phyloP scores from a whole-genome alignment of 192 early-diverging fungal genomes.

The Gamsiella multidivaricata region DNA sequence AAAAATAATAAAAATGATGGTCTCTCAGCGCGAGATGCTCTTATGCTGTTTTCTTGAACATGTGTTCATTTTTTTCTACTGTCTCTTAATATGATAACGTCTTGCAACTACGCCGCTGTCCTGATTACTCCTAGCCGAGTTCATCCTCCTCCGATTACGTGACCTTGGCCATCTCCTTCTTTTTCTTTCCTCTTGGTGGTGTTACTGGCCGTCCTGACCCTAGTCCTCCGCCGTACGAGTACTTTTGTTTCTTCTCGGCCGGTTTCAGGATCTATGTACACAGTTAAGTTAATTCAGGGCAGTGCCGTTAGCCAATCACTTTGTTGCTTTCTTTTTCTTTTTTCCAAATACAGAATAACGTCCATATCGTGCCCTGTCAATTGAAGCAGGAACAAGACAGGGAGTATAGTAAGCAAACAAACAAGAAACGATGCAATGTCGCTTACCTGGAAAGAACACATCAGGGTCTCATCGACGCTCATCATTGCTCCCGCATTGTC shows the following conservation, averaged over 20 bases:
- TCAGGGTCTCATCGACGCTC: conserved; percentile 86
- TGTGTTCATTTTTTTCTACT: too few species aligned
- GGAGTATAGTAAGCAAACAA: too few species aligned
- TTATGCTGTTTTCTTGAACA: too few species aligned
- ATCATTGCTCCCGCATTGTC: conserved; percentile 92
- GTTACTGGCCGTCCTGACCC: conserved; percentile 74
- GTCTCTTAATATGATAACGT: not conserved
- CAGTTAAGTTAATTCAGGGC: not conserved
- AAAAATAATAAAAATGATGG: too few species aligned
- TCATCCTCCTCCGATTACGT: conserved; percentile 9
- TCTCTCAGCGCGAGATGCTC: too few species aligned
- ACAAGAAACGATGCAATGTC: too few species aligned
- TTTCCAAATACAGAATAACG: not conserved
- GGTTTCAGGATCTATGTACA: conserved; percentile 89
- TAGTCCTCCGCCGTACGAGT: conserved; percentile 73
- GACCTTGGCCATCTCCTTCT: conserved; percentile 58
- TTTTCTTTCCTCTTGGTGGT: conserved; percentile 77
- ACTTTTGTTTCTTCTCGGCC: conserved; percentile 91
- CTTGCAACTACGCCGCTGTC: not conserved
- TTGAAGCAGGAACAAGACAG: too few species aligned
- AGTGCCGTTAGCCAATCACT: not conserved
- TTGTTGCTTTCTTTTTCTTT: not conserved
- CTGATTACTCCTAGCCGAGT: not conserved
- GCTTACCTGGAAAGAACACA: conserved; percentile 87
- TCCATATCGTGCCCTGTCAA: not conserved